These are phyloP conservation scores for Carpinus fangiana DNA, from an alignment of 306 rosid species.

Conservation along the genomic window DNA sequence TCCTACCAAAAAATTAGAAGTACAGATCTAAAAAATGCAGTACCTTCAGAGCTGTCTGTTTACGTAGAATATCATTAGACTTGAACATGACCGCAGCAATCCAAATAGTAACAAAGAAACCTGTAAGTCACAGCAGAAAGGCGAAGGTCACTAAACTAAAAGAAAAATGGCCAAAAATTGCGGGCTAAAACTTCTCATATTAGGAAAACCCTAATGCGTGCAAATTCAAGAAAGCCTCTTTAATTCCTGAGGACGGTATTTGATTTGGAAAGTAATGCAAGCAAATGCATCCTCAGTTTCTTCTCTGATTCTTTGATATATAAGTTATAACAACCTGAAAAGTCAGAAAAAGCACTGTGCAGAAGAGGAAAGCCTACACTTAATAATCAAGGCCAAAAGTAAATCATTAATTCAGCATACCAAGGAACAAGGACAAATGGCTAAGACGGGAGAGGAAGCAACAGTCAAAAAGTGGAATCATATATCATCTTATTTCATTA, in stretches of 20 bases:
- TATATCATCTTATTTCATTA: too few relatives aligned
- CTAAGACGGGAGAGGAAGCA: not conserved
- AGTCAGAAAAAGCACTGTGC: not conserved
- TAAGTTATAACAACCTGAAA: not conserved
- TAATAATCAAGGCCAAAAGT: not conserved
- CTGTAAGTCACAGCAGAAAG: constrained; percentile 33
- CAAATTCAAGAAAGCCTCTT: not conserved
- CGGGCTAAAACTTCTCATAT: not conserved
- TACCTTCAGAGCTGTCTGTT: constrained; percentile 89
- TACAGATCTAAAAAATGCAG: not conserved
- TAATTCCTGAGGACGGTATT: not conserved
- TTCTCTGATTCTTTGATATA: not conserved
- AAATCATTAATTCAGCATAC: not conserved
- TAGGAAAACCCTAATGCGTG: not conserved
- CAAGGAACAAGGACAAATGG: not conserved
- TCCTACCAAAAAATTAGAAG: not conserved
- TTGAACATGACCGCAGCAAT: constrained; percentile 88
- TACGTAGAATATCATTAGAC: constrained; percentile 86
- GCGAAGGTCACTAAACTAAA: not conserved
- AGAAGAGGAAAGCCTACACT: not conserved
- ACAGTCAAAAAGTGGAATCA: not conserved
- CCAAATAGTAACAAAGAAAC: constrained; percentile 80
- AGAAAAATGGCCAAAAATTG: not conserved
- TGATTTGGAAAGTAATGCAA: not conserved
- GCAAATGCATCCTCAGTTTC: not conserved